These are phyloP conservation scores for Mortierella sp. DNA, from an alignment of 371 early-diverging fungal species.

Conservation along the genomic window DNA sequence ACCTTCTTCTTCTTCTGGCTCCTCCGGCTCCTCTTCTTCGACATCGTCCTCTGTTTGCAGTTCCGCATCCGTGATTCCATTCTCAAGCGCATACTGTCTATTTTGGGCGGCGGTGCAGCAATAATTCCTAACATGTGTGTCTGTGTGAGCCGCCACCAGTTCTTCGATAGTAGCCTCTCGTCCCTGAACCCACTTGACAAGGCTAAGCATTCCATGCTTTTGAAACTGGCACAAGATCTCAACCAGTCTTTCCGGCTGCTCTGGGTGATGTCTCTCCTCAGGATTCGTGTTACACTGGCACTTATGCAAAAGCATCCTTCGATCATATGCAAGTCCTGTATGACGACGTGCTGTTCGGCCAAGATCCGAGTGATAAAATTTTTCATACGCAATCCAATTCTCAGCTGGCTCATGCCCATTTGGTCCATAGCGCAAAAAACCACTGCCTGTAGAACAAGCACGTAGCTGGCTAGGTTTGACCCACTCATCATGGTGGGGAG, in stretches of 20 bases:
- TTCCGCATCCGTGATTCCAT: conserved; percentile 39
- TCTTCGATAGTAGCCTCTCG: conserved; percentile 67
- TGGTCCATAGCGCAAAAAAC: conserved; percentile 62
- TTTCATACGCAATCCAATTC: conserved; percentile 68
- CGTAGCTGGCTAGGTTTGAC: conserved; percentile 60
- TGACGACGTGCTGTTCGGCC: conserved; percentile 63
- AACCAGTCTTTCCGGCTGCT: conserved; percentile 70
- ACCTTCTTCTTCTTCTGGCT: conserved; percentile 16
- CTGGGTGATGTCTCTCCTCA: conserved; percentile 70
- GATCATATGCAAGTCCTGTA: conserved; percentile 72
- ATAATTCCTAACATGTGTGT: conserved; percentile 69
- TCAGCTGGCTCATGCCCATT: conserved; percentile 63
- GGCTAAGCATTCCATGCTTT: conserved; percentile 63
- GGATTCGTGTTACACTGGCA: conserved; percentile 70
- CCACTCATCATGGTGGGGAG: conserved; percentile 75
- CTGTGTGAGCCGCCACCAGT: conserved; percentile 65
- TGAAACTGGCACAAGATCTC: conserved; percentile 58
- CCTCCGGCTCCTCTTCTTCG: conserved; percentile 33
- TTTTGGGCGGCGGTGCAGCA: conserved; percentile 53
- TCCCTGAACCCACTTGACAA: conserved; percentile 64
- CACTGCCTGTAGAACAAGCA: conserved; percentile 53
- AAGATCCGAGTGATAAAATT: conserved; percentile 65
- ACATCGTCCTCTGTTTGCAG: conserved; percentile 43
- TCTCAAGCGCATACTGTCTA: conserved; percentile 39
- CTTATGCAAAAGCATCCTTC: conserved; percentile 67